Evolutionary conservation across 2,329 filamentous ascomycete species (phyloP).

Genomic region (Corynespora cassiicola): DNA sequence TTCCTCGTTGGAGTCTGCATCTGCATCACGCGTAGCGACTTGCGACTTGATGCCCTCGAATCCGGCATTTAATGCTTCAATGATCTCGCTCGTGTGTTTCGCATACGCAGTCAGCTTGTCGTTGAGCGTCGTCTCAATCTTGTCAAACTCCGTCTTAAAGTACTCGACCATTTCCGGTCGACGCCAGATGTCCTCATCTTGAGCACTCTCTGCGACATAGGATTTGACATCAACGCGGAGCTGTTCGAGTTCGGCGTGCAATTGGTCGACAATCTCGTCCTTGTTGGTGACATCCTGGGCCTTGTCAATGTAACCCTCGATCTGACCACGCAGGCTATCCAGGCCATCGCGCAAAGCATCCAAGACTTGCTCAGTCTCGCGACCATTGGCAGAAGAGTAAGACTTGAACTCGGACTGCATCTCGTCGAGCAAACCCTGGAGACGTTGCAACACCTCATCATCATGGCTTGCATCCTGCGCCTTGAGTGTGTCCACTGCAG

Average conservation of each 20-base stretch:
- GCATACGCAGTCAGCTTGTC: slow-evolving; percentile 58
- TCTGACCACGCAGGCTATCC: slow-evolving; percentile 78
- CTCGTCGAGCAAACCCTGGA: slow-evolving; percentile 65
- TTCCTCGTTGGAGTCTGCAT: slow-evolving; percentile 50
- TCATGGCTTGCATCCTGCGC: slow-evolving; percentile 61
- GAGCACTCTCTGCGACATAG: slow-evolving; percentile 52
- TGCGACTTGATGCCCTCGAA: slow-evolving; percentile 51
- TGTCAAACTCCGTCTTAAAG: slow-evolving; percentile 65
- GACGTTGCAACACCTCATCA: slow-evolving; percentile 65
- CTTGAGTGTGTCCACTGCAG: slow-evolving; percentile 61
- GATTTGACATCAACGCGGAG: slow-evolving; percentile 67
- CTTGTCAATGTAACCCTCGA: slow-evolving; percentile 81
- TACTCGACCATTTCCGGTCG: slow-evolving; percentile 56
- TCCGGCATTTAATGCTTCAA: slow-evolving; percentile 46
- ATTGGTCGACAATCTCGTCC: slow-evolving; percentile 77
- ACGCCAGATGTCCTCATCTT: slow-evolving; percentile 48
- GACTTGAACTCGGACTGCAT: slow-evolving; percentile 75
- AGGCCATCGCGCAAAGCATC: slow-evolving; percentile 88
- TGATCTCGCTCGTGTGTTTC: slow-evolving; percentile 46
- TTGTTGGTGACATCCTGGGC: slow-evolving; percentile 73
- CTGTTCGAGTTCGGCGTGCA: slow-evolving; percentile 69
- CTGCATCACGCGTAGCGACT: slow-evolving; percentile 42
- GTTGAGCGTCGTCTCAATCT: too few species aligned
- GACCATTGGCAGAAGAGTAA: slow-evolving; percentile 78
- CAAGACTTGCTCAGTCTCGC: slow-evolving; percentile 86